These are phyloP conservation scores for Priceomyces haplophilus DNA, from an alignment of 805 yeast genomes.

Conservation along the genomic window DNA sequence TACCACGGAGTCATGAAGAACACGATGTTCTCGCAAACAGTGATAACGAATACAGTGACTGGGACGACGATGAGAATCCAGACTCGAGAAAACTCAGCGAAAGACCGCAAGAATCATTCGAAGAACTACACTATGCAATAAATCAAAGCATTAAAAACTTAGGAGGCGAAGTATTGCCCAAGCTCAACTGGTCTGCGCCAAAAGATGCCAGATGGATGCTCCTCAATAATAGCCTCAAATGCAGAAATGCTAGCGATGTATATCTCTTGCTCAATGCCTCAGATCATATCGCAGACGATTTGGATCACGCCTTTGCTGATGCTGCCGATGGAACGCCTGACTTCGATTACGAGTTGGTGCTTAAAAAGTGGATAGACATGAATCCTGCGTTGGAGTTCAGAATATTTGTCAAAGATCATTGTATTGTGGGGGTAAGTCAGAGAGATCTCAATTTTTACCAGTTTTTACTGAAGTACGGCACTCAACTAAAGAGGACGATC, in stretches of 20 bases:
- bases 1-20: slow-evolving; percentile 16
- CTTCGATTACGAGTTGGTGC: slow-evolving; percentile 57
- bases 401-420: slow-evolving; percentile 66
- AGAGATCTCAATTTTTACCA: slow-evolving; percentile 83
- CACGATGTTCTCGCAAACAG: slow-evolving; percentile 30
- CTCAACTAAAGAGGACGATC: slow-evolving; percentile 46
- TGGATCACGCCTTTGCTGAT: slow-evolving; percentile 66
- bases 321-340: slow-evolving; percentile 19
- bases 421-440: slow-evolving; percentile 73
- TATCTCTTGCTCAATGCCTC: slow-evolving; percentile 82
- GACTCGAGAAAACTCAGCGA: no score
- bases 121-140: slow-evolving; percentile 57
- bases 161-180: slow-evolving; percentile 71
- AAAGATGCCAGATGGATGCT: slow-evolving; percentile 92
- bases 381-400: slow-evolving; percentile 93
- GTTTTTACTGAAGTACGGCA: slow-evolving; percentile 55
- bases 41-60: slow-evolving; percentile 70
- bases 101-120: slow-evolving; percentile 52
- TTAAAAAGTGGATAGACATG: slow-evolving; percentile 78
- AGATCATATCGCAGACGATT: slow-evolving; percentile 82
- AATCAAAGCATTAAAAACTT: slow-evolving; percentile 42
- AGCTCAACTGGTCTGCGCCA: slow-evolving; percentile 96
- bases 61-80: slow-evolving; percentile 43
- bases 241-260: slow-evolving; percentile 68
- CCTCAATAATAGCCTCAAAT: slow-evolving; percentile 70